Evolutionary conservation across 768 basidiomycete genomes (phyloP).

Genomic region (Termitomyces sp.): DNA sequence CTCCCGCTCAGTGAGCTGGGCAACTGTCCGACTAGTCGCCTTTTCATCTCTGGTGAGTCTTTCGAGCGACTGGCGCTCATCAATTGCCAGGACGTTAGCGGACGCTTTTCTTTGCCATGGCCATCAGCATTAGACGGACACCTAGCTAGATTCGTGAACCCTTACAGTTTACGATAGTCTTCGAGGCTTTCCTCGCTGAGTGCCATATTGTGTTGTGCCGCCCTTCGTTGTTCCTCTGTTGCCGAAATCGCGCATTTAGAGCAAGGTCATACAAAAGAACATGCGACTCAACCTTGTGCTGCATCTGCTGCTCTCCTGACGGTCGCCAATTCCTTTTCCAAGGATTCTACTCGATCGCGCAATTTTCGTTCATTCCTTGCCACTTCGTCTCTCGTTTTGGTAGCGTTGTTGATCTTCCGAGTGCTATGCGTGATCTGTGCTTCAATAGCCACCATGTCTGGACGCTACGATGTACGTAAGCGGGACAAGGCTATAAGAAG

Average conservation of each 20-base stretch:
- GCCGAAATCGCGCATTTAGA: not conserved
- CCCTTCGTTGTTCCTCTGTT: constrained; percentile 67
- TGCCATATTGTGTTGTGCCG: constrained; percentile 69
- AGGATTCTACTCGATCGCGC: constrained; percentile 42
- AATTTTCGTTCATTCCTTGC: constrained; percentile 42
- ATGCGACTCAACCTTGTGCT: constrained; percentile 59
- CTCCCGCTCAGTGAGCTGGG: constrained; percentile 63
- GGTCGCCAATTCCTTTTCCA: constrained; percentile 60
- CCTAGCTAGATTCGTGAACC: constrained; percentile 1
- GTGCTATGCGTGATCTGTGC: constrained; percentile 84
- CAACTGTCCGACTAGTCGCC: constrained; percentile 54
- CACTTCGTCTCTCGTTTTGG: constrained; percentile 57
- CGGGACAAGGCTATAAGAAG: not conserved
- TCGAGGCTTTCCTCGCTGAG: constrained; percentile 80
- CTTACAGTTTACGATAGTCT: constrained; percentile 81
- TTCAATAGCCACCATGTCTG: constrained; percentile 77
- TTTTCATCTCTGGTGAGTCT: constrained; percentile 80
- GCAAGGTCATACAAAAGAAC: not conserved
- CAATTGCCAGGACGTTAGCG: constrained; percentile 74
- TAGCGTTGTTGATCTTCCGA: constrained; percentile 71
- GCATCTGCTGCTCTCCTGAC: constrained; percentile 67
- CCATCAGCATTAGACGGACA: not conserved
- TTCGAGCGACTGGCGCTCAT: constrained; percentile 84
- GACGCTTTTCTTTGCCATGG: constrained; percentile 56
- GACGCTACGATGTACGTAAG: constrained; percentile 48